These are phyloP conservation scores for Epichloe sp. DNA, from an alignment of 2,329 filamentous ascomycete genomes.

Conservation along the genomic window DNA sequence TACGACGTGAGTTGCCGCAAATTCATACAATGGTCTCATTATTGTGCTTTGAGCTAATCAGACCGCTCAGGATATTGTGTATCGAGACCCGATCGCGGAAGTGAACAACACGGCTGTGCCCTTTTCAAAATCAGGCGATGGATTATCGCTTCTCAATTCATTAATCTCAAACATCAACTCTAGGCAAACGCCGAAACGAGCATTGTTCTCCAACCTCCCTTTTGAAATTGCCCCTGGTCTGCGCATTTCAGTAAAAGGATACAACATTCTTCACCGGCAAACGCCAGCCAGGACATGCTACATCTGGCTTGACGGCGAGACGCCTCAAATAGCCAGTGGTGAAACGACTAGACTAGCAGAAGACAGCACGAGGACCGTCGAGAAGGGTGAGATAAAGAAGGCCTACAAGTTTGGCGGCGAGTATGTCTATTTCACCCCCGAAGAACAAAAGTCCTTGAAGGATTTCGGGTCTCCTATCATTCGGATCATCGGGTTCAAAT, in stretches of 20 bases:
- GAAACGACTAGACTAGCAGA: constrained; percentile 65
- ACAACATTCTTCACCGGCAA: constrained; percentile 77
- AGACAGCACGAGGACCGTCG: constrained; percentile 62
- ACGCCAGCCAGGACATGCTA: constrained; percentile 71
- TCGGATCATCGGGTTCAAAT: constrained; percentile 89
- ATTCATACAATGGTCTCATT: too few species aligned
- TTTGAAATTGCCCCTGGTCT: constrained; percentile 78
- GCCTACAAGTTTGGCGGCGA: constrained; percentile 95
- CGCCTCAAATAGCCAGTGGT: constrained; percentile 63
- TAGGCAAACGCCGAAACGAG: constrained; percentile 71
- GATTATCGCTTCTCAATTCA: constrained; percentile 64
- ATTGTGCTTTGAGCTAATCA: neutral
- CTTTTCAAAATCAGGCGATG: constrained; percentile 56
- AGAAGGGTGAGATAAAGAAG: constrained; percentile 73
- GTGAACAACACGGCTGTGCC: constrained; percentile 42
- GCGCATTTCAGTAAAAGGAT: constrained; percentile 84
- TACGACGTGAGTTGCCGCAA: constrained; percentile 55
- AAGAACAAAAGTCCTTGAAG: constrained; percentile 67
- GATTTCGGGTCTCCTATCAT: constrained; percentile 74
- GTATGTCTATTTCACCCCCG: constrained; percentile 68
- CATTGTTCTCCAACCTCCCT: constrained; percentile 75
- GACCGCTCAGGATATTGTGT: constrained; percentile 65
- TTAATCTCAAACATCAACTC: constrained; percentile 83
- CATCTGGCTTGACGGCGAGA: constrained; percentile 78
- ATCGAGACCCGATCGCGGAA: constrained; percentile 61